These are phyloP conservation scores for Coemansia pectinata DNA, from an alignment of 192 early-diverging fungal genomes.

Conservation along the genomic window DNA sequence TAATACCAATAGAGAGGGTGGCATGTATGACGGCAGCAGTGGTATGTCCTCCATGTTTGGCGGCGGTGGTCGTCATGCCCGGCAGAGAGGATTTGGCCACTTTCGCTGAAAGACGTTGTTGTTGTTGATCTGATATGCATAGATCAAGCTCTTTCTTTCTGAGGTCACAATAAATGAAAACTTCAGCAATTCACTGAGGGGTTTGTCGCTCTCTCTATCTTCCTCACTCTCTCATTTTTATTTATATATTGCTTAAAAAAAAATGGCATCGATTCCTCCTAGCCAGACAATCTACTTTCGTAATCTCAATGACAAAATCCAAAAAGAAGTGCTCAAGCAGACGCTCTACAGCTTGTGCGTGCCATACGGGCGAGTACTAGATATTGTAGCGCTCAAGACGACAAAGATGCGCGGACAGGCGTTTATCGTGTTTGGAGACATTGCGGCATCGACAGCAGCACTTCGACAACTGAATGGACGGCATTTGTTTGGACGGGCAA, in stretches of 20 bases:
- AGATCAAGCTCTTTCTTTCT: background rate
- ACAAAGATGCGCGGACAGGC: slow-evolving; percentile 91
- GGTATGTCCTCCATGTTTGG: slow-evolving; percentile 33
- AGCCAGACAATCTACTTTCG: slow-evolving; percentile 78
- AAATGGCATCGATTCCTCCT: slow-evolving; percentile 57
- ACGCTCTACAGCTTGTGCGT: slow-evolving; percentile 91
- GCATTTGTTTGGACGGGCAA: slow-evolving; percentile 74
- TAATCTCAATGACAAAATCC: slow-evolving; percentile 83
- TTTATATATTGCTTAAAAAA: background rate
- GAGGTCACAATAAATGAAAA: background rate
- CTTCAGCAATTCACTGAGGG: background rate
- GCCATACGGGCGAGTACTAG: slow-evolving; percentile 81
- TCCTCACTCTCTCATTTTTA: background rate
- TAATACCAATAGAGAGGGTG: slow-evolving; percentile 24
- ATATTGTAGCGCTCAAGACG: slow-evolving; percentile 84
- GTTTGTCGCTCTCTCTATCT: background rate
- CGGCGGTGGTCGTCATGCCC: slow-evolving; percentile 13
- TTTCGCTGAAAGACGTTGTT: slow-evolving; percentile 12
- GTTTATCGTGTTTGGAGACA: slow-evolving; percentile 84
- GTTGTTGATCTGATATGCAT: background rate
- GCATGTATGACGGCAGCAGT: slow-evolving; percentile 29
- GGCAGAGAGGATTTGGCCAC: slow-evolving; percentile 28
- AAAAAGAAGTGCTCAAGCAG: slow-evolving; percentile 71
- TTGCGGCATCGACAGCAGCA: slow-evolving; percentile 83
- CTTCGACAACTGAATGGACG: slow-evolving; percentile 87